Evolutionary conservation across 495 filamentous ascomycete species (phyloP).

Genomic region (Daldinia loculata): DNA sequence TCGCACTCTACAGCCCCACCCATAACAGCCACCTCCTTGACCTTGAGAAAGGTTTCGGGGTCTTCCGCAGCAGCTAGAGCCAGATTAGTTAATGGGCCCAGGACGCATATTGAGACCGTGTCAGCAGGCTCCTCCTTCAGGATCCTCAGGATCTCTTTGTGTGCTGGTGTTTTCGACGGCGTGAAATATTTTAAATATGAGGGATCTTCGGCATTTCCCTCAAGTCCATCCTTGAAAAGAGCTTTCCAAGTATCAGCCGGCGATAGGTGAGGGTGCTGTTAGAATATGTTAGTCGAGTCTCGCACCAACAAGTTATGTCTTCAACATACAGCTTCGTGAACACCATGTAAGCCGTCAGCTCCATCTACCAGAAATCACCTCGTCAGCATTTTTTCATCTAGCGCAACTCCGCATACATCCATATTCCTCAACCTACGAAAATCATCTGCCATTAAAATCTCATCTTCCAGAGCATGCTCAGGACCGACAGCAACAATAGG

Average conservation of each 20-base stretch:
- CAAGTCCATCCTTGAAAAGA: constrained; percentile 70
- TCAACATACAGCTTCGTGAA: constrained; percentile 75
- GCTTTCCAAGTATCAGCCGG: constrained; percentile 85
- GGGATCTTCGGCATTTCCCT: constrained; percentile 50
- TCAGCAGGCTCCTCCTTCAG: constrained; percentile 79
- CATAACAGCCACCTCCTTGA: constrained; percentile 96
- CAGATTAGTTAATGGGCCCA: constrained; percentile 91
- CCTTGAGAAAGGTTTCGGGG: constrained; percentile 83
- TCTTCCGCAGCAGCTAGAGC: constrained; percentile 87
- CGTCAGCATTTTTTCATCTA: not conserved
- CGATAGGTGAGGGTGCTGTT: constrained; percentile 84
- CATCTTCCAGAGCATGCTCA: constrained; percentile 82
- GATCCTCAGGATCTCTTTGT: constrained; percentile 85
- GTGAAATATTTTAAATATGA: constrained; percentile 68
- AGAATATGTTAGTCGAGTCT: constrained; percentile 16
- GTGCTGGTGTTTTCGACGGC: constrained; percentile 73
- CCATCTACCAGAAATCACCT: constrained; percentile 68
- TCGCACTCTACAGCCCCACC: constrained; percentile 81
- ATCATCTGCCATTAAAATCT: constrained; percentile 84
- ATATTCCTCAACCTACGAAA: constrained; percentile 71
- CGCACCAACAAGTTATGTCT: not conserved
- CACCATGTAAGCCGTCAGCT: constrained; percentile 87
- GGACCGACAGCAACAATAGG: constrained; percentile 89
- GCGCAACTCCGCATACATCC: not conserved
- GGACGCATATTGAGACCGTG: constrained; percentile 86